phyloP scores from a whole-genome alignment of 257 asterid species.

The Mitragyna speciosa region DNA sequence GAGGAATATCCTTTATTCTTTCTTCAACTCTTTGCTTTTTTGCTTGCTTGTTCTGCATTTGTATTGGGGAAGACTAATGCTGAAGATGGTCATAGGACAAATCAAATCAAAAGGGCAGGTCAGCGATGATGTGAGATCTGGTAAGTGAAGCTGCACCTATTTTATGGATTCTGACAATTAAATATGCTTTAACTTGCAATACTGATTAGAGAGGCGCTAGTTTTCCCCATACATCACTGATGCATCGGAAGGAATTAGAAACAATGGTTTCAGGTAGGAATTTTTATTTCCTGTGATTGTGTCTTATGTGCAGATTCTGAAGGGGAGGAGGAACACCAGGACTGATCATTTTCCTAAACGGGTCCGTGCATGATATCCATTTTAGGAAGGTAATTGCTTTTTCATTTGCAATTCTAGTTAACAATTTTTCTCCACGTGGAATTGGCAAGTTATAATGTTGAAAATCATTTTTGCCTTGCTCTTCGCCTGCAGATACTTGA shows the following conservation, averaged over 20 bases:
- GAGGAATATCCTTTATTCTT: conserved; percentile 16
- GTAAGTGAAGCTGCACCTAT: conserved; percentile 19
- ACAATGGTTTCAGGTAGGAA: not conserved
- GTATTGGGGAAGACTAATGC: conserved; percentile 29
- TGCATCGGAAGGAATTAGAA: not conserved
- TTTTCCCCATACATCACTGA: not conserved
- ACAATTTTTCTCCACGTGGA: too few relatives aligned
- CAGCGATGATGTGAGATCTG: conserved; percentile 35
- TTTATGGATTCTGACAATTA: not conserved
- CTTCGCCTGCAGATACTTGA: not conserved
- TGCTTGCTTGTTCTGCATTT: conserved; percentile 31
- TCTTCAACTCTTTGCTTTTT: conserved; percentile 30
- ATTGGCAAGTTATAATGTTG: not conserved
- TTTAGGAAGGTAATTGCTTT: not conserved
- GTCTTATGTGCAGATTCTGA: conserved; percentile 28
- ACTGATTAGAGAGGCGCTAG: not conserved
- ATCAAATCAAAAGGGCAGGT: conserved; percentile 31
- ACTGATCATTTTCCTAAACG: conserved; percentile 12
- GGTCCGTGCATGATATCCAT: not conserved
- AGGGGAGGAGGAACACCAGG: conserved; percentile 27
- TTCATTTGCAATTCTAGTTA: not conserved
- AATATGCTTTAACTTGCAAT: not conserved
- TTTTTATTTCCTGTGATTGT: not conserved
- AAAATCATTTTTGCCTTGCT: not conserved
- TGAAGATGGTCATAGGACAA: conserved; percentile 23